Base-by-base conservation (phyloP, 768 basidiomycete species). In the Lactarius pseudohatsudake region DNA sequence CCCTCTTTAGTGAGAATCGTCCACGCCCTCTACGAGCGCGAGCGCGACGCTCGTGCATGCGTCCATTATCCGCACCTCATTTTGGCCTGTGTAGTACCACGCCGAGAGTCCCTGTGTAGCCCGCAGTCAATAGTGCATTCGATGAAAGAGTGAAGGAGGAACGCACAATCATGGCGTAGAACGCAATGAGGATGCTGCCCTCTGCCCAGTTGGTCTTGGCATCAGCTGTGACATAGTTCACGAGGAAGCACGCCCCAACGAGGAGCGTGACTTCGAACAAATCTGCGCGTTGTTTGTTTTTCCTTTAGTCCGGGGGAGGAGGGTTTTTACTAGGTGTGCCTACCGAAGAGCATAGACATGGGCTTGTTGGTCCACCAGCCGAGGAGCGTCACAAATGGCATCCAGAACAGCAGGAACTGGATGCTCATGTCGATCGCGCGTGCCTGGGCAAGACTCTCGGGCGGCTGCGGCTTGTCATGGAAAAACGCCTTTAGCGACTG, bases 131-230 rank as follows among this genome's bases (percentile, higher is more conserved):
- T 11, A 28, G n/a, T 50, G 55, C 11, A 26, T 10, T 3, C 50
- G 13, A 30, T n/a, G 16, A 9, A 5, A 28, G 16, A 56, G 10
- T 34, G 34, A 32, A 28, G 26, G 22, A 15, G 30, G 7, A 38
- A 75, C 82, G 66, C 53, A 82, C 88, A 63, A 88, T 87, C 83
- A 90, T 87, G 59, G 81, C 57, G 72, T 90, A 91, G 74, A 90
- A 89, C 32, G 83, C 72, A 32, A 90, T 78, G 81, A 91, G 82
- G 22, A 85, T 81, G 54, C 81, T 79, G 18, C 90, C 88, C 76
- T 91, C 89, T 1, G 82, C 85, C 88, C 89, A 91, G 71, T 91
- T 91, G 4, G 90, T 91, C 75, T 91, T 90, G 15, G 85, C 78
- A 72, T 91, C 90, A 0, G 88, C 87, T 13, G 89, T 90, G 61